Percentiles rank a stretch among this genome's conserved stretches.
Evolutionary conservation across 495 filamentous ascomycete genomes (phyloP).

Genomic region (Astrothelium macrocarpum): DNA sequence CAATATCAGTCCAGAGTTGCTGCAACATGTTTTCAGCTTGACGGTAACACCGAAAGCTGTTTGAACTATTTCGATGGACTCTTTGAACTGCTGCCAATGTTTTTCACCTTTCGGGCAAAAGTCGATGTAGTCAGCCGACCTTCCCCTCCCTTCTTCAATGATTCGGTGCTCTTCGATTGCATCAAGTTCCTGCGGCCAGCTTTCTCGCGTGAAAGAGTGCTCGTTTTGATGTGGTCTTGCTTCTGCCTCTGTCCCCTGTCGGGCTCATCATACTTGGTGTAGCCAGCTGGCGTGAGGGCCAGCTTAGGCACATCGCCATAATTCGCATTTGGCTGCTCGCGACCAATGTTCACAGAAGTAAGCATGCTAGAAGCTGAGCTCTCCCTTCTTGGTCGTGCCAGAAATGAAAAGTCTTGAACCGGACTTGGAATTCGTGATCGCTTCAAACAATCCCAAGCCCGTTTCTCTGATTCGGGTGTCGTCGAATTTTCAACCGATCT

Average conservation of each 20-base stretch:
- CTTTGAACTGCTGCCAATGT: background rate
- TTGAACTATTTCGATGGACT: background rate
- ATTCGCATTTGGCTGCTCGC: background rate
- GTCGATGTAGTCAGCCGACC: background rate
- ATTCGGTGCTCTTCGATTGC: background rate
- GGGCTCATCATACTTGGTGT: background rate
- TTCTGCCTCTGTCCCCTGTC: background rate
- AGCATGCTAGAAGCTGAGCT: constrained; percentile 18
- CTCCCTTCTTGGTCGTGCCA: constrained; percentile 18
- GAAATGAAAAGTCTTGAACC: constrained; percentile 10
- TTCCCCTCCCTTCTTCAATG: background rate
- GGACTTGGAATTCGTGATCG: constrained; percentile 31
- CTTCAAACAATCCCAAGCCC: constrained; percentile 12
- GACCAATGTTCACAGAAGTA: constrained; percentile 7
- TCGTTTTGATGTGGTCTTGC: background rate
- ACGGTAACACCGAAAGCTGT: background rate
- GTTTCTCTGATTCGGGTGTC: background rate
- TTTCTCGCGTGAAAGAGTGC: background rate
- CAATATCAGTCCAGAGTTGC: too few species aligned
- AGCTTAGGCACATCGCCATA: background rate
- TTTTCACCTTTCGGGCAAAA: background rate
- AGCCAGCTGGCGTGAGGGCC: background rate
- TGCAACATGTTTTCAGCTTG: background rate
- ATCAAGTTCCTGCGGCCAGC: background rate
- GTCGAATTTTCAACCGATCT: background rate